Base-by-base conservation (phyloP, 805 yeast species). In the Teunomyces stri region DNA sequence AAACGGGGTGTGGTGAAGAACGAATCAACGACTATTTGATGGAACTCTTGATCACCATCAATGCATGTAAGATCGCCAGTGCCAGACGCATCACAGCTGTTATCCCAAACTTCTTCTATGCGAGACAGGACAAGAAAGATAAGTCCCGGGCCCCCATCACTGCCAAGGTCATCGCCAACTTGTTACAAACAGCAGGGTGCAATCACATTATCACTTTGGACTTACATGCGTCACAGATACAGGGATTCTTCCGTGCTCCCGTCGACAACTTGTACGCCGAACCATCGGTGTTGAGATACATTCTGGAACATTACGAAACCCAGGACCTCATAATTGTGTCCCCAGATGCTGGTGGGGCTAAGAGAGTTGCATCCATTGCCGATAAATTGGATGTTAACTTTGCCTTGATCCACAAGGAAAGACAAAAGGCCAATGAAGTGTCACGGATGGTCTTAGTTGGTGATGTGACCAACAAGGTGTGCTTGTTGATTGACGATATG, bases 311-410 rank as follows among this genome's bases (percentile, higher is more conserved):
- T 53, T 72, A 81, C 39, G 76, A 79, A 52, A 68, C 74, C 51
- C 75, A 82, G 49, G 71, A 79, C 44, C 78, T 90, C 7, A 88
- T 90, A 44, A 81, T 92, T 46, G 95, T 92, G 10, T 89, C 97
- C 4, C 99, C 99, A 3, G 99, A 92, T 71, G 99, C 99, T 3
- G 99, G 99, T 58, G 99, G 99, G 50, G 98, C 98, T 46, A 92
- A 92, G 68, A 80, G 99, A 55, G 99, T 91, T 22, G 98, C 98
- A 2, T 84, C 91, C 4, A 73, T 92, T 44, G 98, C 98, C 11
- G 98, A 92, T 61, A 82, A 87, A 58, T 75, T 94, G 54, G 98
- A 94, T 59, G 78, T 92, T 57, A 89, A 87, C 64, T 92, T 92
- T 70, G 98, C 99, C 0, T 80, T 92, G 64, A 94, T 92, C 59